A percentile compares a stretch with the other conserved stretches of the same genome.
Evolutionary conservation across 2,329 filamentous ascomycete species (phyloP).

Genomic region (Aspergillus sp.): DNA sequence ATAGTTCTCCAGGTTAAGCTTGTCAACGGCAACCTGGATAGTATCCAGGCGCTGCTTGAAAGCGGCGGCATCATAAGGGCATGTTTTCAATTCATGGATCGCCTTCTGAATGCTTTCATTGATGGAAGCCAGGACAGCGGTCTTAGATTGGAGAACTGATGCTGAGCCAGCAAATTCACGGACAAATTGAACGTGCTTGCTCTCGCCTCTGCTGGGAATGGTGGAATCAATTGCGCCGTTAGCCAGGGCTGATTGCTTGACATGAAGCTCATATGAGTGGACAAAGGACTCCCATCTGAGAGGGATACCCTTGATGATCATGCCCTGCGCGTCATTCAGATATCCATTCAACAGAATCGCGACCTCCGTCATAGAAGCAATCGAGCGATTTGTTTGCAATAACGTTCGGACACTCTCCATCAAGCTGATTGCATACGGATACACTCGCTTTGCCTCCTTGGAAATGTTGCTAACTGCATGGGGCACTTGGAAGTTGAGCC

Average conservation of each 20-base stretch:
- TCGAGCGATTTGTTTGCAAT: slow-evolving; percentile 79
- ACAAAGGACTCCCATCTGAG: slow-evolving; percentile 97
- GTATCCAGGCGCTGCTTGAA: slow-evolving; percentile 77
- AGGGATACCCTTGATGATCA: slow-evolving; percentile 82
- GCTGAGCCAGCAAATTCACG: slow-evolving; percentile 86
- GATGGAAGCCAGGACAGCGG: slow-evolving; percentile 70
- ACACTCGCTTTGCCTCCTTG: slow-evolving; percentile 97
- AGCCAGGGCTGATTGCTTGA: slow-evolving; percentile 59
- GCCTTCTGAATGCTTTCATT: slow-evolving; percentile 79
- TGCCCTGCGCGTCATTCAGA: slow-evolving; percentile 78
- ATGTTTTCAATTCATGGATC: slow-evolving; percentile 75
- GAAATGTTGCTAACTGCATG: slow-evolving; percentile 93
- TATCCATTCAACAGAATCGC: slow-evolving; percentile 85
- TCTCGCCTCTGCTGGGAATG: slow-evolving; percentile 62
- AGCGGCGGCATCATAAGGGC: slow-evolving; percentile 72
- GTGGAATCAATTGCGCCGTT: slow-evolving; percentile 57
- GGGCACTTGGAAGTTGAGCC: slow-evolving; percentile 91
- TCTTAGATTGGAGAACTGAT: slow-evolving; percentile 83
- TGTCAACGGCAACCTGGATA: slow-evolving; percentile 90
- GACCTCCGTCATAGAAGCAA: slow-evolving; percentile 80
- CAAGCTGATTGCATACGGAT: slow-evolving; percentile 93
- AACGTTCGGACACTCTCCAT: slow-evolving; percentile 98
- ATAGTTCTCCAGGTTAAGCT: slow-evolving; percentile 93
- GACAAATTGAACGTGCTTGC: slow-evolving; percentile 94
- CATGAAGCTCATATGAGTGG: slow-evolving; percentile 88